Conservation (phyloP, 2,329 filamentous ascomycete genomes). For the Bimuria novae-zelandiae region DNA sequence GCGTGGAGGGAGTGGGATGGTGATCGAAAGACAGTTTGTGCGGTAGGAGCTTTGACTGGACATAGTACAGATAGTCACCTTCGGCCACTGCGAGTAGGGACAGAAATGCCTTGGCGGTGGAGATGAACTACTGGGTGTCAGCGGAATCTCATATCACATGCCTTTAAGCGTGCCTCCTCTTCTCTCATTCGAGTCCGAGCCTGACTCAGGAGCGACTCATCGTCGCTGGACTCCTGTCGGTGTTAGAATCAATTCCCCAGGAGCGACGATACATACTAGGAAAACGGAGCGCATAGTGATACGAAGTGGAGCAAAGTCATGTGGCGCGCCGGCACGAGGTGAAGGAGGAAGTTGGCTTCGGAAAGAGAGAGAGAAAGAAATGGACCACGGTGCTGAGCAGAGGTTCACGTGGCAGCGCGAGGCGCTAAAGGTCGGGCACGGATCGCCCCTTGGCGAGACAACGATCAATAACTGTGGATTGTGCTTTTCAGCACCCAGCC, state of each 20-base stretch:
- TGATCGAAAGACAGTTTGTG: conserved; percentile 12
- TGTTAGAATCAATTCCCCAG: not conserved
- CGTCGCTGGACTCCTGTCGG: not conserved
- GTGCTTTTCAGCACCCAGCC: too few species aligned
- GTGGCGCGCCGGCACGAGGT: not conserved
- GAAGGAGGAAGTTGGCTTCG: not conserved
- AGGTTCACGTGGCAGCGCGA: too few species aligned
- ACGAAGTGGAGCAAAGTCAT: not conserved
- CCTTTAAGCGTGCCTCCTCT: conserved; percentile 6
- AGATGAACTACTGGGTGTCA: conserved; percentile 14
- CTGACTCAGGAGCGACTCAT: conserved; percentile 4
- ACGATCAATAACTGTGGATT: too few species aligned
- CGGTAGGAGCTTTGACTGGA: conserved; percentile 13
- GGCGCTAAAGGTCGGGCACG: too few species aligned
- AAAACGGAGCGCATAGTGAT: conserved; percentile 1
- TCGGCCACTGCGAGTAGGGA: conserved; percentile 12
- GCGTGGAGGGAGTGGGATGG: not conserved
- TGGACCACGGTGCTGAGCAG: not conserved
- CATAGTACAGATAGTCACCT: conserved; percentile 12
- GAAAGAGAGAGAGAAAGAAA: not conserved
- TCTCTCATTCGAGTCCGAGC: conserved; percentile 11
- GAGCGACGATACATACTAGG: conserved; percentile 3
- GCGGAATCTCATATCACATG: conserved; percentile 6
- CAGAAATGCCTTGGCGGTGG: conserved; percentile 11
- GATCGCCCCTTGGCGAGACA: too few species aligned